phyloP scores from a whole-genome alignment of 2,329 filamentous ascomycete species.

The Ophiostoma sp. region DNA sequence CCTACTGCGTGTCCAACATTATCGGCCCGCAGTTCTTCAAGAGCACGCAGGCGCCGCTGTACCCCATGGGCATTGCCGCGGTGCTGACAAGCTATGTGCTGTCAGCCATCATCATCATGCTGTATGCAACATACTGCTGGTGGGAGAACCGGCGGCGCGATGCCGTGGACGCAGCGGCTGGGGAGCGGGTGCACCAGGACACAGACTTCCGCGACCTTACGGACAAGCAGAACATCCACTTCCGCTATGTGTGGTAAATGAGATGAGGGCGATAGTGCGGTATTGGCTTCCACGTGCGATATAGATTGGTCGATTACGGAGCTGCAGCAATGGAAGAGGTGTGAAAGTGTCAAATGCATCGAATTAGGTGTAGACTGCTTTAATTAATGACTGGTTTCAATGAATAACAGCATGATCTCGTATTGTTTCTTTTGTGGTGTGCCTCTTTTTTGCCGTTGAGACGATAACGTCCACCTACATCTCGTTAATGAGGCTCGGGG shows the following conservation, averaged over 20 bases:
- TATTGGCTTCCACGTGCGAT: background rate
- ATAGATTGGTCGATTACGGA: background rate
- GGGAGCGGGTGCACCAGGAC: background rate
- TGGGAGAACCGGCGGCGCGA: constrained; percentile 51
- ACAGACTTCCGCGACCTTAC: constrained; percentile 30
- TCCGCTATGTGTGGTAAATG: constrained; percentile 27
- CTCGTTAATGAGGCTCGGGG: background rate
- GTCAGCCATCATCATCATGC: constrained; percentile 44
- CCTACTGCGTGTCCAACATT: constrained; percentile 51
- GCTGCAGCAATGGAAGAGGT: background rate
- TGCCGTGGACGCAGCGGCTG: background rate
- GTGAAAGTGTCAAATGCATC: too few relatives aligned
- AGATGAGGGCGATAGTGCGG: background rate
- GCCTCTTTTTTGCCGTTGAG: background rate
- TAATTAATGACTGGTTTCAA: background rate
- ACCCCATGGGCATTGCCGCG: constrained; percentile 60
- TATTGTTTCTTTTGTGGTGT: background rate
- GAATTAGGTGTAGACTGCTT: background rate
- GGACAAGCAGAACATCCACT: constrained; percentile 28
- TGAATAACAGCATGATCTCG: background rate
- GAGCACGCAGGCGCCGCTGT: constrained; percentile 52
- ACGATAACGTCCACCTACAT: background rate
- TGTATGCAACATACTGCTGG: constrained; percentile 43
- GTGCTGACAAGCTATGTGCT: constrained; percentile 32
- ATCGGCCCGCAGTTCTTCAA: constrained; percentile 54